Evolutionary conservation across 139 green algal species (phyloP), one percentile per base, ranked within the genome.

Genomic region (Volvox reticuliferus): DNA sequence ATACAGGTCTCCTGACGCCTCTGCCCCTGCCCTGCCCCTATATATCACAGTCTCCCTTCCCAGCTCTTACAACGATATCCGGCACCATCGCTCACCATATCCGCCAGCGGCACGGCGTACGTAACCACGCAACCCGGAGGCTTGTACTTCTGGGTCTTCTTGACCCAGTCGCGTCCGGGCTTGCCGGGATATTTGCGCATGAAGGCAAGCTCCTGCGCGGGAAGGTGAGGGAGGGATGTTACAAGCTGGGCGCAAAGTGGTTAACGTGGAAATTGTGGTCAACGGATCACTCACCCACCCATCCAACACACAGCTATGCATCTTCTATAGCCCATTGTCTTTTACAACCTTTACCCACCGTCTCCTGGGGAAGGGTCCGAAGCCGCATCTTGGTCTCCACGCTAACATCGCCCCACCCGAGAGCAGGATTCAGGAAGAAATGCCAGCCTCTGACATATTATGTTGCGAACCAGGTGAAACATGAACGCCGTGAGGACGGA

Each of bases 111-210:
- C 73, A 96, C 92, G 0, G 81, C 44, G 32, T 84, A 73, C 0
- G 93, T 93, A 22, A 65, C 33, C 35, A 83, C n/a, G 65, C 50
- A n/a, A 75, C 88, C 90, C 1, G 85, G 91, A 13, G 93, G 83
- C 36, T 81, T 79, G 88, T 96, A 96, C 93, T 94, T 94, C 86
- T 96, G 94, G 33, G 65, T 85, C 93, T 95, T 95, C 55, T 83
- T 86, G 1, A 82, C 67, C 94, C 94, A 96, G 77, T 93, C 91
- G 30, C 33, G 37, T 0, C 22, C 19, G 0, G 90, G 88, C 14
- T 92, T 88, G 55, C 33, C 28, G 0, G 93, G 93, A 91, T 96
- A 96, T 88, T 96, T 96, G 68, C 68, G 81, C 13, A 73, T 20
- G 79, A 94, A 96, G 30, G 92, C 93, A 32, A 88, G 79, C 67